These are phyloP conservation scores for Rubia balearica DNA, from an alignment of 305 asterid species.

Conservation along the genomic window DNA sequence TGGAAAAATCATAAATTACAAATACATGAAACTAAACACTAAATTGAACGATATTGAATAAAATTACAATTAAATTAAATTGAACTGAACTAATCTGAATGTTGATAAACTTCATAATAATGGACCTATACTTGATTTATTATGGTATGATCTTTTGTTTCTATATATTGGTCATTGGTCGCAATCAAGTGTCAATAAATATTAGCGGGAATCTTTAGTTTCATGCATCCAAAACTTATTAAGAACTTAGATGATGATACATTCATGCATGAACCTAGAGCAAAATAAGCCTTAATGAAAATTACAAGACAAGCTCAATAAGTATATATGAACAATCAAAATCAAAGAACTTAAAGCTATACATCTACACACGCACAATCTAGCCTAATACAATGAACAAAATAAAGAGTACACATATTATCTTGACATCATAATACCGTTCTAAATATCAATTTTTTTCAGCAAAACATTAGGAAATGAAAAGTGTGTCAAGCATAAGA, in stretches of 20 bases:
- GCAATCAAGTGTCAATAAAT: not conserved
- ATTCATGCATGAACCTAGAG: conserved; percentile 18
- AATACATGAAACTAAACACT: too few species aligned
- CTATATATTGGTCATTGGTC: not conserved
- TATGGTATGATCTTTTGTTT: too few species aligned
- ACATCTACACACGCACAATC: not conserved
- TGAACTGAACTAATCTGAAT: too few species aligned
- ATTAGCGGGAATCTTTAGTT: not conserved
- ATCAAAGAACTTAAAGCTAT: conserved; percentile 13
- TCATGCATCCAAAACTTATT: not conserved
- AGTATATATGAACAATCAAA: conserved; percentile 13
- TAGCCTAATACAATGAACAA: conserved; percentile 5
- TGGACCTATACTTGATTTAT: too few species aligned
- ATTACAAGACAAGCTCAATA: conserved; percentile 7
- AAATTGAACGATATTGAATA: too few species aligned
- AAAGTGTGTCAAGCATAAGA: too few species aligned
- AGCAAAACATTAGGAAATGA: too few species aligned
- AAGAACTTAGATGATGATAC: not conserved
- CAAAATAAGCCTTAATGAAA: not conserved
- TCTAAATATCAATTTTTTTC: too few species aligned
- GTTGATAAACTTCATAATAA: too few species aligned
- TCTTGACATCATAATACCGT: too few species aligned
- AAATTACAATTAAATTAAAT: too few species aligned
- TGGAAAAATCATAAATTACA: too few species aligned
- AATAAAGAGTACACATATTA: conserved; percentile 4